Evolutionary conservation across 352 stramenopile species (phyloP).

Genomic region (Globisporangium irregulare): DNA sequence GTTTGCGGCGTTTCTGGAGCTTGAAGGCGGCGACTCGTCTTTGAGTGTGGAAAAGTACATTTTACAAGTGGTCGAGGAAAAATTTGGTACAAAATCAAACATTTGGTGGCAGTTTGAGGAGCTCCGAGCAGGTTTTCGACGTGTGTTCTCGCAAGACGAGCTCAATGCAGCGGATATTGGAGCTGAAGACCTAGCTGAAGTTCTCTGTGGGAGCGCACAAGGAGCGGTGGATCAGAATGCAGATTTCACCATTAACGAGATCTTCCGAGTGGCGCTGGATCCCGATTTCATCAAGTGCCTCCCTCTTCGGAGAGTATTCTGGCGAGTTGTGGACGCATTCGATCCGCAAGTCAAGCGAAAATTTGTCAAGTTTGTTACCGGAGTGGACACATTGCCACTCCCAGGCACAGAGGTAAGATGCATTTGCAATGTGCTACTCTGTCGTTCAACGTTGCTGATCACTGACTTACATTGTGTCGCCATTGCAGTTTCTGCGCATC

Average conservation of each 20-base stretch:
- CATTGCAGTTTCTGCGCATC: slow-evolving; percentile 60
- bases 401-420: slow-evolving; percentile 54
- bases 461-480: neutral
- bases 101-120: slow-evolving; percentile 49
- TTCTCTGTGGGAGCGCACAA: slow-evolving; percentile 29
- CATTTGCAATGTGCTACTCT: neutral
- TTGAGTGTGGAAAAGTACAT: slow-evolving; percentile 53
- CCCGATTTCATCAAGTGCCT: slow-evolving; percentile 48
- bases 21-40: slow-evolving; percentile 39
- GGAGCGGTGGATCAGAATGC: neutral
- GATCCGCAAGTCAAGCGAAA: slow-evolving; percentile 52
- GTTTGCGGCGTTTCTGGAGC: slow-evolving; percentile 50
- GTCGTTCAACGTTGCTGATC: neutral
- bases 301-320: slow-evolving; percentile 45
- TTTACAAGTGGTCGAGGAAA: slow-evolving; percentile 36
- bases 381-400: slow-evolving; percentile 59
- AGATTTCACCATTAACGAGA: slow-evolving; percentile 41
- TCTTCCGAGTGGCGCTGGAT: slow-evolving; percentile 60
- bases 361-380: slow-evolving; percentile 75
- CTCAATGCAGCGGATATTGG: slow-evolving; percentile 22
- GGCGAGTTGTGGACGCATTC: slow-evolving; percentile 49
- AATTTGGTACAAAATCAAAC: slow-evolving; percentile 42
- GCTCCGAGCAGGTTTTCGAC: slow-evolving; percentile 43
- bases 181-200: slow-evolving; percentile 29
- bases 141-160: slow-evolving; percentile 32